A percentile compares a stretch with the other conserved stretches of the same genome.
These are phyloP conservation scores for Diplotaxis tenuifolia DNA, from an alignment of 345 rosid genomes.

Conservation along the genomic window DNA sequence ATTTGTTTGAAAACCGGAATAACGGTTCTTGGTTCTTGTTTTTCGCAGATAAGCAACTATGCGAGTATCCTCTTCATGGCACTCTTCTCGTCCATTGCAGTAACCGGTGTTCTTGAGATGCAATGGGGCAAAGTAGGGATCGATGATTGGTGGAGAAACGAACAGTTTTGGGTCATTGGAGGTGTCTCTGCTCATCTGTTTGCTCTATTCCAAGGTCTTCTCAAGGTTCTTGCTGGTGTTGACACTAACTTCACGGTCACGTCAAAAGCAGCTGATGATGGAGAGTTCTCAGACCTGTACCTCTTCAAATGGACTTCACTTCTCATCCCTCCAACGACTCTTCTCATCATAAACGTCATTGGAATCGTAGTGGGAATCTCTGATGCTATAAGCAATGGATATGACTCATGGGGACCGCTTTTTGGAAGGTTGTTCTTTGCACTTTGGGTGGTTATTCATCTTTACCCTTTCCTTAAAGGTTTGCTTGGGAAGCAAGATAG, in stretches of 20 bases:
- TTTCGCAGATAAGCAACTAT: constrained; percentile 92
- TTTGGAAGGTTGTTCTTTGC: constrained; percentile 94
- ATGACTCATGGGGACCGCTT: constrained; percentile 97
- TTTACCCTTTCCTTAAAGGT: constrained; percentile 98
- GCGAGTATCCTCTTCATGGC: constrained; percentile 86
- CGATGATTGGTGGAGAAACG: constrained; percentile 99
- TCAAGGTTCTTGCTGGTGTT: constrained; percentile 94
- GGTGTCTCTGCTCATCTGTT: constrained; percentile 94
- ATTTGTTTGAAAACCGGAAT: neutral
- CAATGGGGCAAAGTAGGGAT: constrained; percentile 98
- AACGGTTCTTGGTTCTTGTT: neutral
- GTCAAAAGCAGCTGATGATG: constrained; percentile 92
- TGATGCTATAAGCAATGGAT: constrained; percentile 93
- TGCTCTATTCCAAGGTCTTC: constrained; percentile 91
- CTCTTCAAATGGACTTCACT: constrained; percentile 96
- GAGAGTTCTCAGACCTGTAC: constrained; percentile 91
- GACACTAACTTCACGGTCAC: constrained; percentile 93
- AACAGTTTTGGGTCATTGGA: constrained; percentile 99
- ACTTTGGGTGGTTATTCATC: constrained; percentile 89
- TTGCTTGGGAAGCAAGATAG: constrained; percentile 92
- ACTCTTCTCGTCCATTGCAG: constrained; percentile 90
- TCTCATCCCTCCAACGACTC: constrained; percentile 82
- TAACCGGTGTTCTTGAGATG: constrained; percentile 93
- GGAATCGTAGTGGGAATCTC: constrained; percentile 93
- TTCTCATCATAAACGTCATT: constrained; percentile 75